A percentile compares a stretch with the other conserved stretches of the same genome.
phyloP scores from a whole-genome alignment of 2,329 filamentous ascomycete species.

The Colletotrichum tropicicola region DNA sequence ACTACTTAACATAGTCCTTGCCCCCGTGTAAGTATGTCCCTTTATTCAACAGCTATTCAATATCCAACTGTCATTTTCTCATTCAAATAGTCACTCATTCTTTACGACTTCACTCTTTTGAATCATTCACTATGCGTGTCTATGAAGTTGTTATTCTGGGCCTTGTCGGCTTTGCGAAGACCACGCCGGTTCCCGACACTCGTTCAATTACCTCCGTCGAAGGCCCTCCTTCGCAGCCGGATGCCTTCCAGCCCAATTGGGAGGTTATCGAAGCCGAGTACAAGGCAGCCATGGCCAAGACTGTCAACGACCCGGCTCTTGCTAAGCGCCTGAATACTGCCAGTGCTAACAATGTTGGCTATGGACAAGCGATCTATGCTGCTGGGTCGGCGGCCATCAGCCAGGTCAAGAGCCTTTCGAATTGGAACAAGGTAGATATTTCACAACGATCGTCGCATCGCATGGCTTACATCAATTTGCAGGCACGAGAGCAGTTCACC shows the following conservation, averaged over 20 bases:
- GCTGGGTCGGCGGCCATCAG: neutral
- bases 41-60: no score
- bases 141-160: neutral
- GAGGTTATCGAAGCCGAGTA: neutral
- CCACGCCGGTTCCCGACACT: neutral
- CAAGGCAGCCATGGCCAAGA: neutral
- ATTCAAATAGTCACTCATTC: neutral
- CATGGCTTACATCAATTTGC: neutral
- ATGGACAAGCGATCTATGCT: neutral
- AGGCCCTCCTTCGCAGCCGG: neutral
- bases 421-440: neutral
- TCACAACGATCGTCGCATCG: no score
- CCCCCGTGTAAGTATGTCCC: no score
- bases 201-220: neutral
- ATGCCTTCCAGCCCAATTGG: neutral
- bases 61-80: neutral
- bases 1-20: no score
- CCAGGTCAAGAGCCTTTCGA: neutral
- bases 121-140: neutral
- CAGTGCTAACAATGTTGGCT: neutral
- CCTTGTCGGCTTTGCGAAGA: neutral
- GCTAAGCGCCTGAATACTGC: neutral
- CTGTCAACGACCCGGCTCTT: neutral
- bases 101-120: neutral
- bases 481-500: neutral